Base-by-base conservation (phyloP, 495 filamentous ascomycete species). In the Cercophora samala region DNA sequence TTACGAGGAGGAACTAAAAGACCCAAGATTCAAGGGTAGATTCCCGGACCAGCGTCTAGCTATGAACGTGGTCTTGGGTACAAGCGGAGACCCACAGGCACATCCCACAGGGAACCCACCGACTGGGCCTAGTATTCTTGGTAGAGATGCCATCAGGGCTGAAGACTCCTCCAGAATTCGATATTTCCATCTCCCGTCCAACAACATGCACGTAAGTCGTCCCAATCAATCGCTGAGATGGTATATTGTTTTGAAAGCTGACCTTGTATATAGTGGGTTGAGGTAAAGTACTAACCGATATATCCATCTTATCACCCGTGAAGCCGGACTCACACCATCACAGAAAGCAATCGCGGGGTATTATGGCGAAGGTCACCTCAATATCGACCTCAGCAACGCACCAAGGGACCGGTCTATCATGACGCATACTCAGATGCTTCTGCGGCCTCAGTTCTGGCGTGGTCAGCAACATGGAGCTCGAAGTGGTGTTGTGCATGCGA, bases 371-470 rank as follows among this genome's bases (percentile, higher is more conserved):
- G 51, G 66, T 23, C 29, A 26, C 1, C 68, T 62, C 0, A 59
- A 67, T 13, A 61, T 68, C 17, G 22, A 13, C 18, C 46, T 25
- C 37, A 67, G 25, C 11, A n/a, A 61, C 23, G 37, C 37, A 46
- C 13, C 37, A 17, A 60, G 65, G 0, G 42, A 69, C 0, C 42
- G 32, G 13, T 22, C 5, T 1, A 25, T 62, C 4, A 59, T 18
- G 4, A 70, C 59, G 0, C 52, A 60, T 5, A 67, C 66, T 0
- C 64, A 73, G 15, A 73, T 74, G 70, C 63, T 78, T 1, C 63
- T 78, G 8, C 32, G 73, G 4, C 72, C 69, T 1, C 69, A 78
- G 58, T 73, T 70, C 58, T 77, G 75, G 76, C 64, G 65, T 8
- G 74, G 75, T 15, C 73, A 77, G 58, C 72, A 69, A 21, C 65